Evolutionary conservation across 805 yeast species (phyloP).

Genomic region (Limtongia smithiae): DNA sequence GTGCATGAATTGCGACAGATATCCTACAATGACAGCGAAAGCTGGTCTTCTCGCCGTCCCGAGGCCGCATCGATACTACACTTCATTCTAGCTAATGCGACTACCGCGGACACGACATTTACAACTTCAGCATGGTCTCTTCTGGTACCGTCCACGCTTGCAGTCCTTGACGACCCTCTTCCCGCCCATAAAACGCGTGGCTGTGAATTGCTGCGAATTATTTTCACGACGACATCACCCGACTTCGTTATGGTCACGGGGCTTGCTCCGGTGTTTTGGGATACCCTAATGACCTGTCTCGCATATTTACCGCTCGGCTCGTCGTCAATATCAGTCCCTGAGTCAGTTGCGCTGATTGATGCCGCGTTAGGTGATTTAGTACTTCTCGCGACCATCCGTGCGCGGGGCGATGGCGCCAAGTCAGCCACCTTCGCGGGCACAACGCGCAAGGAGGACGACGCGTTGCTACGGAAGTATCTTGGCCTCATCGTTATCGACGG

Average conservation of each 20-base stretch:
- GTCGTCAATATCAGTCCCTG: conserved; percentile 12
- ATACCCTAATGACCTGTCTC: conserved; percentile 16
- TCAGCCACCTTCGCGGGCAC: neutral
- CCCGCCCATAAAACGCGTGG: conserved; percentile 17
- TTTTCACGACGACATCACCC: conserved; percentile 2
- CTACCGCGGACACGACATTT: conserved; percentile 9
- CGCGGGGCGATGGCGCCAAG: conserved; percentile 16
- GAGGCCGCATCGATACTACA: conserved; percentile 21
- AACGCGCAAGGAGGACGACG: neutral
- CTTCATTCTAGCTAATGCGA: conserved; percentile 2
- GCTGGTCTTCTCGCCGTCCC: conserved; percentile 16
- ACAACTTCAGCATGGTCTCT: conserved; percentile 15
- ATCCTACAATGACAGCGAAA: conserved; percentile 4
- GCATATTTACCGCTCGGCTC: conserved; percentile 24
- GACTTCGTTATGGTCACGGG: conserved; percentile 22
- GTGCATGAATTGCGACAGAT: conserved; percentile 12
- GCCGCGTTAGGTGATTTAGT: conserved; percentile 9
- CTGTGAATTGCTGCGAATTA: conserved; percentile 1
- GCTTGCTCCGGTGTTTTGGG: conserved; percentile 23
- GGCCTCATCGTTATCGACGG: conserved; percentile 13
- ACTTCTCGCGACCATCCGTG: conserved; percentile 8
- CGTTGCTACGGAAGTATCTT: conserved; percentile 5
- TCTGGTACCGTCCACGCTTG: conserved; percentile 18
- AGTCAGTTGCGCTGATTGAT: conserved; percentile 8
- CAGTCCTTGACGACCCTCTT: conserved; percentile 13